Conservation (phyloP, 306 rosid species). For the Vigna angularis region DNA sequence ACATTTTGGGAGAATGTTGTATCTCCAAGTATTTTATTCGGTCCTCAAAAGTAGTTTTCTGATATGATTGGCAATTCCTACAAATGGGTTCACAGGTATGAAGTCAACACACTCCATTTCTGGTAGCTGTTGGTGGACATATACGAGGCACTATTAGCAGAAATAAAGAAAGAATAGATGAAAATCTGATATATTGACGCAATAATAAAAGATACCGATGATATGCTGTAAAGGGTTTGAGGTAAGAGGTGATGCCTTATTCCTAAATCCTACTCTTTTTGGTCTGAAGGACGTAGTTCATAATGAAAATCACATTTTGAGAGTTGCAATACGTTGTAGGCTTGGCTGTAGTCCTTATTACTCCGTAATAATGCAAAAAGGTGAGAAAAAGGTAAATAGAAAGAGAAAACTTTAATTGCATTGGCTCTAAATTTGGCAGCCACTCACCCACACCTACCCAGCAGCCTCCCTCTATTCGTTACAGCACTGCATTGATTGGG, state of each 20-base stretch:
- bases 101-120: not conserved
- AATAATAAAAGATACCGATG: not conserved
- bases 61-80: constrained; percentile 11
- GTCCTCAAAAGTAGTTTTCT: not conserved
- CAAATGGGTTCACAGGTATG: not conserved
- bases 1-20: not conserved
- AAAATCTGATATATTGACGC: not conserved
- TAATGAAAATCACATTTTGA: constrained; percentile 29
- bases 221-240: not conserved
- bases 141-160: not conserved
- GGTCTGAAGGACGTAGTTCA: not conserved
- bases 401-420: constrained; percentile 7
- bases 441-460: constrained; percentile 11
- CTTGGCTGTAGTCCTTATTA: not conserved
- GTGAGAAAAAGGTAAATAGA: not conserved
- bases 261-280: not conserved
- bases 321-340: constrained; percentile 19
- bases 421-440: constrained; percentile 22
- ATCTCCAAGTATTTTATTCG: not conserved
- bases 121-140: not conserved
- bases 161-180: constrained; percentile 11
- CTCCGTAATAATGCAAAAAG: not conserved
- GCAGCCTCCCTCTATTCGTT: not conserved
- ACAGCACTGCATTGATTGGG: constrained; percentile 20
- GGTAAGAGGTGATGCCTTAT: constrained; percentile 1